Evolutionary conservation across 2,329 filamentous ascomycete genomes (phyloP).

Genomic region (Epichloe uncinata): DNA sequence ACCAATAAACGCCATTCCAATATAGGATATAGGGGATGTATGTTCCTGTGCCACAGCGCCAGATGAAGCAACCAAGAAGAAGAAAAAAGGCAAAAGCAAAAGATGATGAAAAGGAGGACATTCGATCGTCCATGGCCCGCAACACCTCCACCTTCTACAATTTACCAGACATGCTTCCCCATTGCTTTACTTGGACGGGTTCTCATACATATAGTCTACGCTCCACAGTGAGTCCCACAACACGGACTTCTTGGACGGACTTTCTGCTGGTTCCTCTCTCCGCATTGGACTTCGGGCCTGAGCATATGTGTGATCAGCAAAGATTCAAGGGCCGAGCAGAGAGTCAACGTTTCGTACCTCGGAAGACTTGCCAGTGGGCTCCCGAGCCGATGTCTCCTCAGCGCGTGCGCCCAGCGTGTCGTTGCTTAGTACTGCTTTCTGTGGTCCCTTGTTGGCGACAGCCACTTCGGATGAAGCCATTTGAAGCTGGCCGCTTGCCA

Average conservation of each 20-base stretch:
- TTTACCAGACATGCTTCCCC: neutral
- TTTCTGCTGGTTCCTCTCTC: constrained; percentile 26
- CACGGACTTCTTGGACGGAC: constrained; percentile 36
- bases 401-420: constrained; percentile 9
- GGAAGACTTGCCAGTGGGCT: constrained; percentile 15
- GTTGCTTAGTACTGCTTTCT: neutral
- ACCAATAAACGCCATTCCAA: neutral
- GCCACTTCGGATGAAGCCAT: constrained; percentile 6
- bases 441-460: neutral
- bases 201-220: constrained; percentile 43
- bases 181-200: constrained; percentile 16
- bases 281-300: constrained; percentile 18
- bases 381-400: constrained; percentile 15
- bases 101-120: neutral
- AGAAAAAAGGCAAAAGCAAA: neutral
- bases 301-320: constrained; percentile 7
- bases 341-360: constrained; percentile 44
- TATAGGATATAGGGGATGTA: neutral
- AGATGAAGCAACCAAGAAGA: neutral
- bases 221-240: constrained; percentile 52
- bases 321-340: constrained; percentile 33
- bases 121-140: too few species aligned
- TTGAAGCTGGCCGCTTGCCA: constrained; percentile 12
- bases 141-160: too few species aligned
- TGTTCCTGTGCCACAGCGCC: neutral